Evolutionary conservation across 2,329 filamentous ascomycete genomes (phyloP).

Genomic region (Orbilia quercus): DNA sequence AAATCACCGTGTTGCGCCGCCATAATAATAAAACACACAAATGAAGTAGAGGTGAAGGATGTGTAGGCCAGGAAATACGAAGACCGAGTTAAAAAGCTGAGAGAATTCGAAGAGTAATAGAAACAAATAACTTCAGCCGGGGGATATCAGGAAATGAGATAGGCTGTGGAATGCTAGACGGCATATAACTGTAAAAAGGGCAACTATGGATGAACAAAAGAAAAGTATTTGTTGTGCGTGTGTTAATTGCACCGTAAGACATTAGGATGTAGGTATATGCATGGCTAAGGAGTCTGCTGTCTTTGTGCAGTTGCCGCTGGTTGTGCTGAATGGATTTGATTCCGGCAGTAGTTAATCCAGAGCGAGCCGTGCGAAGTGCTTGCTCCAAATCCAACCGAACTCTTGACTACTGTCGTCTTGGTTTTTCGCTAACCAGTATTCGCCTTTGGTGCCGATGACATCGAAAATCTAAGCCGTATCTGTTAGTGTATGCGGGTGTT

Average conservation of each 20-base stretch:
- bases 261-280: constrained; percentile 24
- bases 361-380: constrained; percentile 81
- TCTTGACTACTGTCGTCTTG: constrained; percentile 84
- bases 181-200: constrained; percentile 7
- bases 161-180: constrained; percentile 26
- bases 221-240: constrained; percentile 26
- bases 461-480: constrained; percentile 64
- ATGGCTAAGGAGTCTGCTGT: constrained; percentile 24
- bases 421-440: constrained; percentile 96
- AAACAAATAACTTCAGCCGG: constrained; percentile 25
- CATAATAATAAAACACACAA: constrained; percentile 44
- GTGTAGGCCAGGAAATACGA: constrained; percentile 7
- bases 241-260: constrained; percentile 24
- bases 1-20: constrained; percentile 51
- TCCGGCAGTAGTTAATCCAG: constrained; percentile 59
- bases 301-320: neutral
- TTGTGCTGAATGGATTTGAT: neutral
- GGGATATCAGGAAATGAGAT: constrained; percentile 53
- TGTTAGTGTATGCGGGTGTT: constrained; percentile 21
- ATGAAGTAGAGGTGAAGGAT: constrained; percentile 24
- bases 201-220: constrained; percentile 37
- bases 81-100: constrained; percentile 10
- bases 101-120: neutral
- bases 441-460: constrained; percentile 93
- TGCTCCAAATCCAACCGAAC: constrained; percentile 99